phyloP scores from a whole-genome alignment of 306 rosid genomes.

The Vigna hirtella region DNA sequence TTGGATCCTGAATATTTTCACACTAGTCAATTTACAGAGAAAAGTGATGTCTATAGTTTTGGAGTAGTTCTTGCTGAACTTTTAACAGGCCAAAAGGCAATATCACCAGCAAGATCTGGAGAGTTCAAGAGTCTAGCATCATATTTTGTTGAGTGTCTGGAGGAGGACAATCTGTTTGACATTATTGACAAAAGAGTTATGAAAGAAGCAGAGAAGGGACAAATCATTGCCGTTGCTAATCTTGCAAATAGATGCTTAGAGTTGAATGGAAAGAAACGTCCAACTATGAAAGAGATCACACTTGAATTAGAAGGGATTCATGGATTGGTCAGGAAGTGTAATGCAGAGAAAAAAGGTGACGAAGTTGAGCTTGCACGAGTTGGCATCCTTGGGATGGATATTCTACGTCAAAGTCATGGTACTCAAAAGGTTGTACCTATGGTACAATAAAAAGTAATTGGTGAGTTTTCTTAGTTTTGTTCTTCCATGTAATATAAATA shows the following conservation, averaged over 20 bases:
- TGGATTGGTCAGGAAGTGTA: background rate
- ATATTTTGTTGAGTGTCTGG: background rate
- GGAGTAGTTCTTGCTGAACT: slow-evolving; percentile 51
- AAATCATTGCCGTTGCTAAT: slow-evolving; percentile 41
- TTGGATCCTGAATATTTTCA: slow-evolving; percentile 49
- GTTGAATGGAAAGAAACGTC: slow-evolving; percentile 48
- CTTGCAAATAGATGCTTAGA: slow-evolving; percentile 53
- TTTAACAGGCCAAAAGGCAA: slow-evolving; percentile 36
- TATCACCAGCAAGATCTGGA: background rate
- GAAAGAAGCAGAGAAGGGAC: slow-evolving; percentile 27
- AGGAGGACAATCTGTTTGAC: slow-evolving; percentile 14
- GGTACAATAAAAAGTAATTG: no score
- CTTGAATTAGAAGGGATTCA: slow-evolving; percentile 46
- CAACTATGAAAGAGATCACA: slow-evolving; percentile 55
- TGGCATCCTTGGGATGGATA: background rate
- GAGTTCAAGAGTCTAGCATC: slow-evolving; percentile 7
- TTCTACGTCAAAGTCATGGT: background rate
- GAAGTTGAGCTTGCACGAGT: slow-evolving; percentile 13
- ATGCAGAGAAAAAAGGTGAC: slow-evolving; percentile 5
- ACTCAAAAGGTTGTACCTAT: no score
- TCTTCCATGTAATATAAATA: no score
- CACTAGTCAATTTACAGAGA: slow-evolving; percentile 47
- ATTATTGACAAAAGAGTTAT: slow-evolving; percentile 25
- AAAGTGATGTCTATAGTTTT: slow-evolving; percentile 47
- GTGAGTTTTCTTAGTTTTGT: no score